Evolutionary conservation across 352 stramenopile species (phyloP).

Genomic region (Globisporangium takayamanum): DNA sequence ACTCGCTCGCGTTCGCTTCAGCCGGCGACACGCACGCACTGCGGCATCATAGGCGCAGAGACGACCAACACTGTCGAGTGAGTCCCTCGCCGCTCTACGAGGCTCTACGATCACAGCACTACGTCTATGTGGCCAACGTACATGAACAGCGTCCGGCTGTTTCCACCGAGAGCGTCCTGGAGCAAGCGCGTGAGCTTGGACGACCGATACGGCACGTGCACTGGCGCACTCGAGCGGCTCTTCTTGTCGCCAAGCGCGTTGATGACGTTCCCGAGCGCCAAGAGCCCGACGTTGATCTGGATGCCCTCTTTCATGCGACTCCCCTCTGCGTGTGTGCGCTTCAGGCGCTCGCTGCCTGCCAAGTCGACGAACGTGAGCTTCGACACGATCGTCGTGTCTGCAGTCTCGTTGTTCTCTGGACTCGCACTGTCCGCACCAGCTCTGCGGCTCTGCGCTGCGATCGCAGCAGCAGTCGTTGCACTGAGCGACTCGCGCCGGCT

Average conservation of each 20-base stretch:
- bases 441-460: background rate
- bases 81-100: background rate
- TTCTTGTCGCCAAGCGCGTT: conserved; percentile 79
- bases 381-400: conserved; percentile 47
- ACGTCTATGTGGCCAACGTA: conserved; percentile 18
- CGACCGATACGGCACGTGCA: conserved; percentile 73
- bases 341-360: conserved; percentile 79
- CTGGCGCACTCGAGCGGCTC: conserved; percentile 31
- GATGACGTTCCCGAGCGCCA: conserved; percentile 85
- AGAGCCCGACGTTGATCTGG: conserved; percentile 82
- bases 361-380: conserved; percentile 88
- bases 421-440: background rate
- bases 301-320: conserved; percentile 87
- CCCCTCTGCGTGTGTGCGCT: conserved; percentile 79
- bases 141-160: conserved; percentile 87
- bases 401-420: background rate
- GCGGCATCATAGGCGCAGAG: background rate
- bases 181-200: conserved; percentile 79
- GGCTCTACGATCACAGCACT: background rate
- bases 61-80: background rate
- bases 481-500: conserved; percentile 20
- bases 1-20: conserved; percentile 61
- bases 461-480: conserved; percentile 2
- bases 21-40: conserved; percentile 83
- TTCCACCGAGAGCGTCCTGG: conserved; percentile 83